Percentiles rank a stretch among this genome's conserved stretches.
These are phyloP conservation scores for Hysterium pulicare DNA, from an alignment of 2,329 filamentous ascomycete species.

Conservation along the genomic window DNA sequence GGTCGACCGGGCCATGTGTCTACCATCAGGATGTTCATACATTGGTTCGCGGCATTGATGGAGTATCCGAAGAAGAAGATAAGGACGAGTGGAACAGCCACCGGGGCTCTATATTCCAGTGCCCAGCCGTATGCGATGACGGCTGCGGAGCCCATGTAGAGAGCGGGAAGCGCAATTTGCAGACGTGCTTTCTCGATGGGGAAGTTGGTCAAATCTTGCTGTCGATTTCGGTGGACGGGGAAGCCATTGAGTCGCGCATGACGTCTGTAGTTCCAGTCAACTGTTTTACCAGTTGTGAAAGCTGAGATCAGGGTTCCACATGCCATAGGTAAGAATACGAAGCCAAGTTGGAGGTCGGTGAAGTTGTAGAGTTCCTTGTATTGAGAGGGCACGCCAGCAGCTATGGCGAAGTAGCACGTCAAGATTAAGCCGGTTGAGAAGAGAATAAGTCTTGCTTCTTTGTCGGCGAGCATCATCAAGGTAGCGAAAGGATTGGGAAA, in stretches of 20 bases:
- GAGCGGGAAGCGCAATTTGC: slow-evolving; percentile 27
- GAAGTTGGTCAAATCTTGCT: slow-evolving; percentile 45
- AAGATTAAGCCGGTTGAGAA: slow-evolving; percentile 16
- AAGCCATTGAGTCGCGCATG: slow-evolving; percentile 60
- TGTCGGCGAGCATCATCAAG: slow-evolving; percentile 35
- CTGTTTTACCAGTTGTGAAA: slow-evolving; percentile 49
- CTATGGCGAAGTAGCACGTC: slow-evolving; percentile 36
- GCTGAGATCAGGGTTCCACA: slow-evolving; percentile 31
- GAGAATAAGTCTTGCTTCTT: slow-evolving; percentile 34
- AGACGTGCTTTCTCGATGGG: slow-evolving; percentile 43
- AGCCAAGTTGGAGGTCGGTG: slow-evolving; percentile 40
- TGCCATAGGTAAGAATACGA: slow-evolving; percentile 34
- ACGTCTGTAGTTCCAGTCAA: slow-evolving; percentile 68
- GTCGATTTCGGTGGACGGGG: slow-evolving; percentile 54
- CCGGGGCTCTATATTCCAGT: slow-evolving; percentile 15
- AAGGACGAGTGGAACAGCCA: slow-evolving; percentile 39
- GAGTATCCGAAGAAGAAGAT: slow-evolving; percentile 50
- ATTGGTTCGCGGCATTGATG: slow-evolving; percentile 46
- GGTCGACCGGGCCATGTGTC: slow-evolving; percentile 30
- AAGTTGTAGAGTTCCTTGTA: slow-evolving; percentile 44
- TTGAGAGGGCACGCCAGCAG: slow-evolving; percentile 40
- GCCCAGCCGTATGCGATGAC: slow-evolving; percentile 36
- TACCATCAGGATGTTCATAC: slow-evolving; percentile 40
- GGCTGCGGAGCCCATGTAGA: slow-evolving; percentile 23
- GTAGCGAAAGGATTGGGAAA: slow-evolving; percentile 43